These are phyloP conservation scores for Juncus effusus DNA, from an alignment of 176 grass and related monocot species.

Conservation along the genomic window DNA sequence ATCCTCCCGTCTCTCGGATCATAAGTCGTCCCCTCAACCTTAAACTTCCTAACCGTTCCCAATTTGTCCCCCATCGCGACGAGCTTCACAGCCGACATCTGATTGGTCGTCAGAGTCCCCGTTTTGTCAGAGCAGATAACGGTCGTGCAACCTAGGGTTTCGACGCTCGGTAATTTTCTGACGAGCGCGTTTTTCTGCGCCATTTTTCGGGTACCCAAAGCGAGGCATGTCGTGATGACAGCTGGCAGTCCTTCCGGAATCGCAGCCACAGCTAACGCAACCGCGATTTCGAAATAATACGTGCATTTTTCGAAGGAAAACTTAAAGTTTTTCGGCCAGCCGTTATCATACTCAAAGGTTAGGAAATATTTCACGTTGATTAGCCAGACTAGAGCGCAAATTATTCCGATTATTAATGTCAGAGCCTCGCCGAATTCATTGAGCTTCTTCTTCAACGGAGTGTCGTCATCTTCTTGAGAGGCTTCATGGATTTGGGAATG, in stretches of 20 bases:
- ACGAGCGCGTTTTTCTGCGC: constrained; percentile 91
- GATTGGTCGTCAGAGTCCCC: constrained; percentile 82
- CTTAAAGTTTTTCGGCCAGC: constrained; percentile 55
- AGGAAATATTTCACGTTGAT: constrained; percentile 97
- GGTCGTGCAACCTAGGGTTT: constrained; percentile 91
- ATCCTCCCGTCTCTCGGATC: constrained; percentile 74
- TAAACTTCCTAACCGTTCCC: constrained; percentile 47
- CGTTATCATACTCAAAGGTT: constrained; percentile 46
- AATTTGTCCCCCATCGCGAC: constrained; percentile 44
- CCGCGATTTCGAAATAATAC: constrained; percentile 97
- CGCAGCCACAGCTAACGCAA: constrained; percentile 80
- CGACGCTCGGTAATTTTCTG: constrained; percentile 84
- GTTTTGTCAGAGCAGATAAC: constrained; percentile 98
- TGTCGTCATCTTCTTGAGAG: constrained; percentile 76
- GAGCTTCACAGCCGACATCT: constrained; percentile 76
- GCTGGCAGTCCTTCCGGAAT: constrained; percentile 86
- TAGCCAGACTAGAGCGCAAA: constrained; percentile 79
- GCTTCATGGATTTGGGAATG: constrained; percentile 93
- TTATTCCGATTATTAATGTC: constrained; percentile 78
- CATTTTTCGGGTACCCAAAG: constrained; percentile 92
- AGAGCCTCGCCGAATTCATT: constrained; percentile 86
- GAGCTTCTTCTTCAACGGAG: constrained; percentile 89
- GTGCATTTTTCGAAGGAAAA: constrained; percentile 98
- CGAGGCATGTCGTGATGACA: constrained; percentile 90
- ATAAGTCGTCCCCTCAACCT: constrained; percentile 84